These are phyloP conservation scores for Zygosaccharomyces bisporus DNA, from an alignment of 805 yeast species.

Conservation along the genomic window DNA sequence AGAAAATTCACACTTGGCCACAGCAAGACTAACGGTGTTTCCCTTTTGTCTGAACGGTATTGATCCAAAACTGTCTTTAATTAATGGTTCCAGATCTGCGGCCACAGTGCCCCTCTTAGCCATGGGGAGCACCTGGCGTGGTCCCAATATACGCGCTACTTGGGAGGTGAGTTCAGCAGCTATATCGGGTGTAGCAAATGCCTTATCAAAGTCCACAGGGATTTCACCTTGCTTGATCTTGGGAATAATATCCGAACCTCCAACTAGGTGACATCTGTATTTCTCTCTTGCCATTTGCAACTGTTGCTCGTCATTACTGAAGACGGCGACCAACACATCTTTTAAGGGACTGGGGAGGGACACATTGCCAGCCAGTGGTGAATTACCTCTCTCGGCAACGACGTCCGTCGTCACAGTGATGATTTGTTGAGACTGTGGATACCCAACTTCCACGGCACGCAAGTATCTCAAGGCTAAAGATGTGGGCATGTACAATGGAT, in stretches of 20 bases:
- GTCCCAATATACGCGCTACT: constrained; percentile 81
- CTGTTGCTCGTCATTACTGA: constrained; percentile 55
- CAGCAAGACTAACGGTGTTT: constrained; percentile 56
- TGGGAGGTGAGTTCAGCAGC: constrained; percentile 53
- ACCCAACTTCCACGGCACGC: constrained; percentile 89
- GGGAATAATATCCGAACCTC: constrained; percentile 68
- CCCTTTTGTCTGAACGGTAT: constrained; percentile 75
- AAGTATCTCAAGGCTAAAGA: constrained; percentile 71
- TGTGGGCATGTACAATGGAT: constrained; percentile 67
- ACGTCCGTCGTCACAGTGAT: constrained; percentile 62
- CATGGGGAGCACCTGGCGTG: constrained; percentile 83
- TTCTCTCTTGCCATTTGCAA: constrained; percentile 47
- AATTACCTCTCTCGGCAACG: constrained; percentile 71
- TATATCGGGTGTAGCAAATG: constrained; percentile 83
- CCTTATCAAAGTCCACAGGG: constrained; percentile 60
- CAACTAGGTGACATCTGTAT: constrained; percentile 63
- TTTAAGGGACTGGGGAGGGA: constrained; percentile 70
- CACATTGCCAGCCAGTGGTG: constrained; percentile 68
- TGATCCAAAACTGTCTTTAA: constrained; percentile 58
- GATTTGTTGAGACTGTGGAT: constrained; percentile 65
- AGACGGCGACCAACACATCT: constrained; percentile 60
- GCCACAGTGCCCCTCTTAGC: constrained; percentile 83
- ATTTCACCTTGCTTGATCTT: constrained; percentile 50
- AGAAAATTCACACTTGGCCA: constrained; percentile 73
- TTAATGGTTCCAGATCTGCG: constrained; percentile 53